Evolutionary conservation across 2,329 filamentous ascomycete genomes (phyloP).

Genomic region (Podosphaera fusca): DNA sequence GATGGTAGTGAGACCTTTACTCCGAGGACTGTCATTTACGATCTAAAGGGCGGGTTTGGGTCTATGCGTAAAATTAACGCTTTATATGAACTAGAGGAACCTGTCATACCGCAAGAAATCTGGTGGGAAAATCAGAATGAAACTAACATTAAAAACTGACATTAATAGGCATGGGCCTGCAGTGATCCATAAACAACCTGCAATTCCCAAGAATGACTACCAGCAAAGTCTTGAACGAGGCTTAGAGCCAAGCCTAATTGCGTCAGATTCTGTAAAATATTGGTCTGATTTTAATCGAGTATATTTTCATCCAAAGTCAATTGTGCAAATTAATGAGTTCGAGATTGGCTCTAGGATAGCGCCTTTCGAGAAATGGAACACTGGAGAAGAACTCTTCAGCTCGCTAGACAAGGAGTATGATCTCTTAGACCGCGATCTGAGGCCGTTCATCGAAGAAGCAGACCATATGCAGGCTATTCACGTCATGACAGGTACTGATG

Average conservation of each 20-base stretch:
- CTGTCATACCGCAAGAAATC: slow-evolving; percentile 12
- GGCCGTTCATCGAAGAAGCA: slow-evolving; percentile 77
- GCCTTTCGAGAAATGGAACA: slow-evolving; percentile 58
- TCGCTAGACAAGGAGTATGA: slow-evolving; percentile 60
- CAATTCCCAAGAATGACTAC: slow-evolving; percentile 50
- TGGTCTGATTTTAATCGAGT: slow-evolving; percentile 91
- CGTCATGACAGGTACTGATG: slow-evolving; percentile 45
- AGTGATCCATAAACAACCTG: slow-evolving; percentile 42
- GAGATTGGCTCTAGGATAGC: slow-evolving; percentile 58
- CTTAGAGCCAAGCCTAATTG: slow-evolving; percentile 36
- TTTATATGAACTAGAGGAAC: slow-evolving; percentile 34
- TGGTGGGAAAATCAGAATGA: slow-evolving; percentile 17
- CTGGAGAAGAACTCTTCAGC: slow-evolving; percentile 53
- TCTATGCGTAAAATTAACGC: slow-evolving; percentile 71
- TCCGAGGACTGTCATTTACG: slow-evolving; percentile 78
- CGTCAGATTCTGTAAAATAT: slow-evolving; percentile 54
- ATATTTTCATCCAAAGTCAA: slow-evolving; percentile 76
- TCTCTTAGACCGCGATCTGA: slow-evolving; percentile 69
- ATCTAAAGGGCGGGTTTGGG: slow-evolving; percentile 83
- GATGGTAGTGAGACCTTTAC: slow-evolving; percentile 83
- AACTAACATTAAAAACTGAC: slow-evolving; percentile 1
- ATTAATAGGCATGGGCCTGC: slow-evolving; percentile 36
- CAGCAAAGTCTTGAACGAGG: slow-evolving; percentile 60
- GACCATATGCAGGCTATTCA: slow-evolving; percentile 83
- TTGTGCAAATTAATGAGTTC: slow-evolving; percentile 71